A percentile compares a stretch with the other conserved stretches of the same genome.
These are phyloP conservation scores for Jacaranda mimosifolia DNA, from an alignment of 257 asterid species.

Conservation along the genomic window DNA sequence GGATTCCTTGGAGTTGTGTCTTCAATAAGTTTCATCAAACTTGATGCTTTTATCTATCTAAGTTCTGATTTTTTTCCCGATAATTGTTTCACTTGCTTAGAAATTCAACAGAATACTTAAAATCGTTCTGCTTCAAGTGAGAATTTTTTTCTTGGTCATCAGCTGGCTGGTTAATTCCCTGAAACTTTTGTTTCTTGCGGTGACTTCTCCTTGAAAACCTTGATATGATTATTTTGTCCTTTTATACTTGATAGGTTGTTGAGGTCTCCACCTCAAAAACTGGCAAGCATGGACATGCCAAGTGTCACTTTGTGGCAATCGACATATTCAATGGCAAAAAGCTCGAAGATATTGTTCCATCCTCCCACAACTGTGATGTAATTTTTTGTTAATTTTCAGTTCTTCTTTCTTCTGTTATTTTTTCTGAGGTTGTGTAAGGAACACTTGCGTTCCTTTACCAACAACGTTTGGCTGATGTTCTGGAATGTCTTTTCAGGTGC, in stretches of 20 bases:
- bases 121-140: not conserved
- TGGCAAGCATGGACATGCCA: slow-evolving; percentile 79
- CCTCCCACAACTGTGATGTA: slow-evolving; percentile 80
- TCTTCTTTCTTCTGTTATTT: not conserved
- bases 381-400: not conserved
- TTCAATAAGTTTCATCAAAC: too few relatives aligned
- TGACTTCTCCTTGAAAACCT: not conserved
- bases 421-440: not conserved
- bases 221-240: not conserved
- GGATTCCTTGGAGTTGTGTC: too few relatives aligned
- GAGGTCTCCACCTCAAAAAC: slow-evolving; percentile 79
- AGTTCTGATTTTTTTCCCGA: too few relatives aligned
- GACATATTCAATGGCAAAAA: slow-evolving; percentile 70
- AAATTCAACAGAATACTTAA: too few relatives aligned
- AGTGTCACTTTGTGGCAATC: slow-evolving; percentile 76
- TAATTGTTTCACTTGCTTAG: too few relatives aligned
- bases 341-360: slow-evolving; percentile 79
- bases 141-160: too few relatives aligned
- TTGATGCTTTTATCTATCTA: too few relatives aligned
- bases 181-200: not conserved
- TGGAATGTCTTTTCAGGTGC: slow-evolving; percentile 51
- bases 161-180: not conserved
- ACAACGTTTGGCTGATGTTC: not conserved
- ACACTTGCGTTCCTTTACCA: not conserved
- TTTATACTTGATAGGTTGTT: slow-evolving; percentile 52